phyloP scores from a whole-genome alignment of 2,329 filamentous ascomycete genomes.

The Colletotrichum eremochloae region DNA sequence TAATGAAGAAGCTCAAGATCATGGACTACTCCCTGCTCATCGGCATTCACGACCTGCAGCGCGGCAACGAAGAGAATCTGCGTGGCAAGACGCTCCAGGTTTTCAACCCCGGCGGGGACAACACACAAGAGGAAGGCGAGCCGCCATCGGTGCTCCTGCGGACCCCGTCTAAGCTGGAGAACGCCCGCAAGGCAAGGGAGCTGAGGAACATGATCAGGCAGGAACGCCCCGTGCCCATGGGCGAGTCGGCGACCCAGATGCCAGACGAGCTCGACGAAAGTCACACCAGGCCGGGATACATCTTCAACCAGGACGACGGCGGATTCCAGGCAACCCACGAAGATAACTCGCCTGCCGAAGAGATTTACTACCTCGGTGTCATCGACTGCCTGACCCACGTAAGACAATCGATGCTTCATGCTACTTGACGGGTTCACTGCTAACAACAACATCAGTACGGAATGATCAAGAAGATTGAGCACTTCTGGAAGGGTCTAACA shows the following conservation, averaged over 20 bases:
- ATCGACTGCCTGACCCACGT: conserved; percentile 98
- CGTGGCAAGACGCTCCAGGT: conserved; percentile 91
- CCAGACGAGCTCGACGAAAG: conserved; percentile 87
- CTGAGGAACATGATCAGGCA: conserved; percentile 91
- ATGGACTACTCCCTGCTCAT: conserved; percentile 99
- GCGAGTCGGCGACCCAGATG: conserved; percentile 85
- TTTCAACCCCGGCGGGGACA: conserved; percentile 88
- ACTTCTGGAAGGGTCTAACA: conserved; percentile 96
- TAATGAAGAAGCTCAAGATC: conserved; percentile 90
- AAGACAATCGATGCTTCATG: conserved; percentile 58
- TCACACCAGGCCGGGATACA: conserved; percentile 76
- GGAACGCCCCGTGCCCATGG: conserved; percentile 94
- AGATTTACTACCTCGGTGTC: conserved; percentile 98
- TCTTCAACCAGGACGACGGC: conserved; percentile 95
- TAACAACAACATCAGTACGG: conserved; percentile 80
- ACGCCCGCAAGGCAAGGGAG: conserved; percentile 89
- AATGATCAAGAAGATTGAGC: conserved; percentile 92
- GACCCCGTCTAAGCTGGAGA: conserved; percentile 95
- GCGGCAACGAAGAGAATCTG: conserved; percentile 95
- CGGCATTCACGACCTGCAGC: conserved; percentile 90
- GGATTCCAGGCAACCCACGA: conserved; percentile 95
- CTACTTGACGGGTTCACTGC: neutral
- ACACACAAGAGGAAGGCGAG: conserved; percentile 68
- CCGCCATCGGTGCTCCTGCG: conserved; percentile 78
- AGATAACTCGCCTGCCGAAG: conserved; percentile 84